Evolutionary conservation across 2,329 filamentous ascomycete species (phyloP).

Genomic region (Colletotrichum eleusines): DNA sequence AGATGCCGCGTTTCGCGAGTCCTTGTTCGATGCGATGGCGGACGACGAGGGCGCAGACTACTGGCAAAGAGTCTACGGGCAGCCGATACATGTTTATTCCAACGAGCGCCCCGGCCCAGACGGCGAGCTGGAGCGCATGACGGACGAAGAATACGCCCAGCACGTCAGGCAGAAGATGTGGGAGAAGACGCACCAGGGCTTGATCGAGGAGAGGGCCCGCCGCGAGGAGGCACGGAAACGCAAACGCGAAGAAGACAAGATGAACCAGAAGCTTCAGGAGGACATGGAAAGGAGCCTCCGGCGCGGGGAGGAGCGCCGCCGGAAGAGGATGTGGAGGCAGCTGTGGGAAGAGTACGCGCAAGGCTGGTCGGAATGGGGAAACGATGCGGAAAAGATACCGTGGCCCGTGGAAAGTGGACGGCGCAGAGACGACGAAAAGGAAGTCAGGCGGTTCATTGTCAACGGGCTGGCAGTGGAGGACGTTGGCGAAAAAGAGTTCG

Average conservation of each 20-base stretch:
- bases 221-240: slow-evolving; percentile 66
- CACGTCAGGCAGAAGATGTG: slow-evolving; percentile 93
- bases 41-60: slow-evolving; percentile 96
- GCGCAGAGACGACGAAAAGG: slow-evolving; percentile 65
- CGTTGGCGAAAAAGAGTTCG: slow-evolving; percentile 59
- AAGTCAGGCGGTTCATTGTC: slow-evolving; percentile 78
- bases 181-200: slow-evolving; percentile 90
- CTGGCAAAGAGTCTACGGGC: slow-evolving; percentile 97
- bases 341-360: slow-evolving; percentile 74
- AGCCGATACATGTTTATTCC: slow-evolving; percentile 87
- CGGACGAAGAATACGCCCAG: slow-evolving; percentile 89
- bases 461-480: slow-evolving; percentile 57
- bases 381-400: slow-evolving; percentile 58
- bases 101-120: slow-evolving; percentile 58
- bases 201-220: slow-evolving; percentile 80
- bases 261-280: slow-evolving; percentile 53
- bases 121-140: slow-evolving; percentile 83
- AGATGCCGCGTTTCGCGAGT: slow-evolving; percentile 87
- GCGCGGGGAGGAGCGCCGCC: slow-evolving; percentile 73
- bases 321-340: slow-evolving; percentile 65
- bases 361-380: slow-evolving; percentile 72
- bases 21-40: slow-evolving; percentile 94
- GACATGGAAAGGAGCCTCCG: slow-evolving; percentile 78
- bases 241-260: slow-evolving; percentile 63
- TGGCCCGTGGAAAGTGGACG: slow-evolving; percentile 81